phyloP scores from a whole-genome alignment of 148 eudicot genomes.

The Heliamphora exappendiculata region DNA sequence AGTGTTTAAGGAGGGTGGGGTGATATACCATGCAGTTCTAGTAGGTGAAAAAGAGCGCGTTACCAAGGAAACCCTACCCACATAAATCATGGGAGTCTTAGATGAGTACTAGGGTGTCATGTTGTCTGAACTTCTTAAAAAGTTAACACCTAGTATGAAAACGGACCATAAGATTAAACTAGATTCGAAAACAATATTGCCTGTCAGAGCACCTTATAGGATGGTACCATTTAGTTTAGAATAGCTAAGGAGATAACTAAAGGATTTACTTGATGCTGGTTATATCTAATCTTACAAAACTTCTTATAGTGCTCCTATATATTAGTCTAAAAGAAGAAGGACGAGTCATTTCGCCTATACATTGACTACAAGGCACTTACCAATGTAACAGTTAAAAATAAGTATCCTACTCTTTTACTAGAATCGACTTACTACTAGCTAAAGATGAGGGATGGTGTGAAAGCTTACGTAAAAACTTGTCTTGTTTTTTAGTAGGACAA shows the following conservation, averaged over 20 bases:
- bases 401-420: background rate
- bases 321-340: no score
- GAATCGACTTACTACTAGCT: background rate
- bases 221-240: background rate
- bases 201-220: background rate
- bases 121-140: conserved; percentile 1
- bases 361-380: no score
- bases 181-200: background rate
- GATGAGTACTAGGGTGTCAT: background rate
- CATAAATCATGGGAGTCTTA: background rate
- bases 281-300: background rate
- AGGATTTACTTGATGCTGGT: background rate
- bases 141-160: background rate
- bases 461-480: background rate
- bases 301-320: no score
- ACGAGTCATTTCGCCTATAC: no score
- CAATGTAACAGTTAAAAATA: no score
- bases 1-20: background rate
- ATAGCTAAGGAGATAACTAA: background rate
- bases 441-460: background rate
- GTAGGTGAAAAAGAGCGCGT: background rate
- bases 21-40: background rate
- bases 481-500: conserved; percentile 6
- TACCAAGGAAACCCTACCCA: background rate
- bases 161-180: background rate